Evolutionary conservation across 306 rosid genomes (phyloP).

Genomic region (Corylus americana): DNA sequence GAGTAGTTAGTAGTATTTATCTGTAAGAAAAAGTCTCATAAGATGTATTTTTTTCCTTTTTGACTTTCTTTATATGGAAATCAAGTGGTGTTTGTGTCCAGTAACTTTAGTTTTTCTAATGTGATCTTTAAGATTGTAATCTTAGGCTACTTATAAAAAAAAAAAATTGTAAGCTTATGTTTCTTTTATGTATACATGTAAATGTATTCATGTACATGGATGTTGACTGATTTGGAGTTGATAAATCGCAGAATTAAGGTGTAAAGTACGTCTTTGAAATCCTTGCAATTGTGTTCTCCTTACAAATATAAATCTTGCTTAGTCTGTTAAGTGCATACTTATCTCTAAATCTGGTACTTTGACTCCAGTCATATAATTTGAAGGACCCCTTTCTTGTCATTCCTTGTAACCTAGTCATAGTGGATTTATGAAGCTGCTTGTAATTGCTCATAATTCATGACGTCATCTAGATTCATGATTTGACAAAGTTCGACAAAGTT

Average conservation of each 20-base stretch:
- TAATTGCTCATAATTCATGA: background rate
- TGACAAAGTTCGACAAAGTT: background rate
- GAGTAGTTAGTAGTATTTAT: too few relatives aligned
- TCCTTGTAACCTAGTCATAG: background rate
- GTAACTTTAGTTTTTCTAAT: background rate
- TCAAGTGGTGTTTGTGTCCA: background rate
- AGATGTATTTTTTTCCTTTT: background rate
- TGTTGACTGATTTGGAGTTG: background rate
- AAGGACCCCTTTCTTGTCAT: background rate
- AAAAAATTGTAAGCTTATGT: too few relatives aligned
- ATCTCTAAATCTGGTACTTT: background rate
- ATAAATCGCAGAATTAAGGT: background rate
- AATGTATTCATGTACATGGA: background rate
- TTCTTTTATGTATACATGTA: background rate
- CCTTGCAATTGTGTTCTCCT: background rate
- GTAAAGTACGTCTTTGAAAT: background rate
- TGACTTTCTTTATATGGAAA: background rate
- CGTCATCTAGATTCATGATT: background rate
- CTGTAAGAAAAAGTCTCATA: too few relatives aligned
- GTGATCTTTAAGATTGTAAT: background rate
- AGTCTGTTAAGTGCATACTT: background rate
- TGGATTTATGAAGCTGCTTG: background rate
- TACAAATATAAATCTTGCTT: background rate
- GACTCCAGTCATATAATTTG: constrained; percentile 3
- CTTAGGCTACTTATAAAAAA: background rate